A percentile compares a stretch with the other conserved stretches of the same genome.
These are phyloP conservation scores for Kluyveromyces wickerhamii DNA, from an alignment of 805 yeast species.

Conservation along the genomic window DNA sequence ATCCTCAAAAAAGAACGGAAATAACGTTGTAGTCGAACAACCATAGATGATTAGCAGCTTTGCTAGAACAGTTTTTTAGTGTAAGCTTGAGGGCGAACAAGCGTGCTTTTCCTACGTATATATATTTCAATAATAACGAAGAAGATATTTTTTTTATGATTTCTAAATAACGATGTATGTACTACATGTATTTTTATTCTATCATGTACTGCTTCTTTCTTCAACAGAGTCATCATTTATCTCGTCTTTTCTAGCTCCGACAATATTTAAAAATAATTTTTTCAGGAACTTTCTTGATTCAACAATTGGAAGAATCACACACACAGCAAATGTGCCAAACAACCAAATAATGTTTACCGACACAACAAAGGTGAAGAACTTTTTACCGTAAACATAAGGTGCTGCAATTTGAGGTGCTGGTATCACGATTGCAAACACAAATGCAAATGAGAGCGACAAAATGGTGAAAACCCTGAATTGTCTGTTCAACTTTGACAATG, in stretches of 20 bases:
- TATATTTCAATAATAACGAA: too few relatives aligned
- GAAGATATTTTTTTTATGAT: too few relatives aligned
- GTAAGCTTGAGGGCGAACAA: too few relatives aligned
- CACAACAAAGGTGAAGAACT: slow-evolving; percentile 29
- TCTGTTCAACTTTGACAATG: slow-evolving; percentile 20
- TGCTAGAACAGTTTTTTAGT: too few relatives aligned
- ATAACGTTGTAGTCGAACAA: slow-evolving; percentile 38
- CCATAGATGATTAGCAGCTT: too few relatives aligned
- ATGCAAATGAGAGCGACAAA: slow-evolving; percentile 18
- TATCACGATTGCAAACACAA: slow-evolving; percentile 25
- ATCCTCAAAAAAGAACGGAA: slow-evolving; percentile 51
- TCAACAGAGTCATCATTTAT: too few relatives aligned
- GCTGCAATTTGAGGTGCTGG: slow-evolving; percentile 31
- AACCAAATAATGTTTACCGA: slow-evolving; percentile 31
- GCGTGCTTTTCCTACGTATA: too few relatives aligned
- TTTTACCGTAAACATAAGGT: slow-evolving; percentile 29
- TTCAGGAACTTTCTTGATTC: slow-evolving; percentile 18
- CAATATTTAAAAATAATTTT: background rate
- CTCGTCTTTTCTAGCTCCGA: background rate
- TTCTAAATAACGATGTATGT: too few relatives aligned
- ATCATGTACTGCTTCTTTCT: too few relatives aligned
- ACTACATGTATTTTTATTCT: too few relatives aligned
- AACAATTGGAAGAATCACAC: slow-evolving; percentile 27
- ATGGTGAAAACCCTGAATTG: slow-evolving; percentile 29
- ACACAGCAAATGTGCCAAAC: slow-evolving; percentile 28